phyloP scores from a whole-genome alignment of 805 yeast genomes.

The Candida maltosa region DNA sequence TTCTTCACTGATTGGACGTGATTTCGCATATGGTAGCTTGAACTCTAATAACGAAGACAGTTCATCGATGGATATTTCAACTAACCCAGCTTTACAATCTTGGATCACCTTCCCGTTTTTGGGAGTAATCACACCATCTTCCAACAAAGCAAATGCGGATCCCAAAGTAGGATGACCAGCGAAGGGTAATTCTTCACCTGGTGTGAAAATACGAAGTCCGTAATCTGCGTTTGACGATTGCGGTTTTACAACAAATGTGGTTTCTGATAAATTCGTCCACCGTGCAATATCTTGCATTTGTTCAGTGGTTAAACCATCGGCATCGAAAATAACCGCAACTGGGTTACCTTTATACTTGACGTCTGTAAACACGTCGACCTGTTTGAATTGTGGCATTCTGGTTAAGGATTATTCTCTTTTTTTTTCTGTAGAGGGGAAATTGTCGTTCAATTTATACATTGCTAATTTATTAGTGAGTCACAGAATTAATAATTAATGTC shows the following conservation, averaged over 20 bases:
- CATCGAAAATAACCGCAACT: slow-evolving; percentile 50
- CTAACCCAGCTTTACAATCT: slow-evolving; percentile 45
- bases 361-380: slow-evolving; percentile 43
- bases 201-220: slow-evolving; percentile 48
- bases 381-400: slow-evolving; percentile 19
- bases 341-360: slow-evolving; percentile 48
- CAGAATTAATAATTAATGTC: no score
- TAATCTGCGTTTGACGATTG: slow-evolving; percentile 41
- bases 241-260: slow-evolving; percentile 48
- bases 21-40: slow-evolving; percentile 19
- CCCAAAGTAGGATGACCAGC: slow-evolving; percentile 69
- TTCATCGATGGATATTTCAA: slow-evolving; percentile 25
- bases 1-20: slow-evolving; percentile 9
- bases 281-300: slow-evolving; percentile 47
- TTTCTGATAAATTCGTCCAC: slow-evolving; percentile 64
- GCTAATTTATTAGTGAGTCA: no score
- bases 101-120: slow-evolving; percentile 29
- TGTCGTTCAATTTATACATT: no score
- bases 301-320: slow-evolving; percentile 31
- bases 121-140: slow-evolving; percentile 28
- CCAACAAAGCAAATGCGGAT: slow-evolving; percentile 43
- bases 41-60: slow-evolving; percentile 20
- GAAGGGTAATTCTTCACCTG: slow-evolving; percentile 48
- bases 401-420: no score
- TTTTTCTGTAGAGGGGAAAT: no score